Evolutionary conservation across 257 asterid species (phyloP).

Genomic region (Paulownia fortunei): DNA sequence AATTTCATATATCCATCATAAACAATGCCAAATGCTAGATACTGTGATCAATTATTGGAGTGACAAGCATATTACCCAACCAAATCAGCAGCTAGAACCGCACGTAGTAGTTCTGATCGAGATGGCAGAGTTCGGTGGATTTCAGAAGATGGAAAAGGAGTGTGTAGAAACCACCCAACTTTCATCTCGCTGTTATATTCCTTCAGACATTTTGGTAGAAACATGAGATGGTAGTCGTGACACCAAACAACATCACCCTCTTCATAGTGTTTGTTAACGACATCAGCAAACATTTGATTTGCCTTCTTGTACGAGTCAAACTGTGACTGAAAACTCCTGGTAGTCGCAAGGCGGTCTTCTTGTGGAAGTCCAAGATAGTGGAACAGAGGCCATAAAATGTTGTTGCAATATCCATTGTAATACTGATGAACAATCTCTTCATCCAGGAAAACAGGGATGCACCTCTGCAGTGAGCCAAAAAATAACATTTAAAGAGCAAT

Average conservation of each 20-base stretch:
- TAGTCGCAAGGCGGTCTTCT: slow-evolving; percentile 80
- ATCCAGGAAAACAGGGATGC: slow-evolving; percentile 82
- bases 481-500: not conserved
- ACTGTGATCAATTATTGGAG: not conserved
- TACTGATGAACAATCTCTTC: slow-evolving; percentile 78
- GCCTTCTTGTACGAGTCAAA: slow-evolving; percentile 79
- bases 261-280: slow-evolving; percentile 66
- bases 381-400: slow-evolving; percentile 80
- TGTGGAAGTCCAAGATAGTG: slow-evolving; percentile 89
- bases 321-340: slow-evolving; percentile 82
- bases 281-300: slow-evolving; percentile 85
- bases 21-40: not conserved
- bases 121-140: slow-evolving; percentile 86
- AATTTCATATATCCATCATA: slow-evolving; percentile 24
- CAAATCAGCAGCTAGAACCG: slow-evolving; percentile 82
- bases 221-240: slow-evolving; percentile 91
- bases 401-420: slow-evolving; percentile 84
- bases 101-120: slow-evolving; percentile 71
- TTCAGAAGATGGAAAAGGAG: slow-evolving; percentile 87
- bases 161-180: slow-evolving; percentile 89
- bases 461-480: slow-evolving; percentile 50
- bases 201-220: slow-evolving; percentile 74
- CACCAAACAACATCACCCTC: slow-evolving; percentile 89
- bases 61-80: slow-evolving; percentile 59
- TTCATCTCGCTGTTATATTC: slow-evolving; percentile 64